Evolutionary conservation across 1,284 basidiomycete species (phyloP), one percentile per base, ranked within the genome.

Genomic region (Grifola frondosa): DNA sequence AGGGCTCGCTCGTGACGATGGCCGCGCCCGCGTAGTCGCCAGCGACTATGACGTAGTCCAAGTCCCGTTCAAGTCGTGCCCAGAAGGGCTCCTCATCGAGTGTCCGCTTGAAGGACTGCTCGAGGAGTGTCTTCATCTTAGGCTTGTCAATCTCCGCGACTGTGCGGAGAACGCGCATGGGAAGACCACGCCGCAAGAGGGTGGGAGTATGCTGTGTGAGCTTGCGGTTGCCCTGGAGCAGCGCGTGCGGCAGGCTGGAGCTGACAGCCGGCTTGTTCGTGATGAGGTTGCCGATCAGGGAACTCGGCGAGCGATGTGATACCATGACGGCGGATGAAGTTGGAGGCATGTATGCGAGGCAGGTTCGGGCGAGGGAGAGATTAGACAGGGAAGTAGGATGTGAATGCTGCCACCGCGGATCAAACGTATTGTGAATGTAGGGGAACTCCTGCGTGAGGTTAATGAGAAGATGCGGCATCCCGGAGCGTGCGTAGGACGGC

Each of bases 191-290:
- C 11, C 97, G 85, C 40, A 99, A 72, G 33, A 99, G 78, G 1
- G 97, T 99, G 3, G 97, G 97, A 7, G 94, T 97, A 57, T 97
- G 85, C 3, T 81, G 78, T 1, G 91, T 91, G 45, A 97, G 80
- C 53, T 87, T 83, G 39, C 88, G 80, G 60, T 91, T 88, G 15
- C 84, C 82, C 51, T 91, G 86, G 22, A 99, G 77, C 8, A 98
- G 77, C 3, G 94, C 90, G 56, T 97, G 93, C 24, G 96, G 94
- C 20, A 99, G 75, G 47, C 91, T 94, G 2, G 96, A 97, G 53
- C 91, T 95, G 55, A 97, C 84, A 1, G 94, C 94, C 2, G 97
- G 97, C 63, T 96, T 97, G 69, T 99, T 99, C 36, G 97, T 99
- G 62, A 99, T 96, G 31, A 99, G 77, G 65, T 99, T 98, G 32